phyloP scores from a whole-genome alignment of 1,284 basidiomycete species.

The Austropuccinia psidii region DNA sequence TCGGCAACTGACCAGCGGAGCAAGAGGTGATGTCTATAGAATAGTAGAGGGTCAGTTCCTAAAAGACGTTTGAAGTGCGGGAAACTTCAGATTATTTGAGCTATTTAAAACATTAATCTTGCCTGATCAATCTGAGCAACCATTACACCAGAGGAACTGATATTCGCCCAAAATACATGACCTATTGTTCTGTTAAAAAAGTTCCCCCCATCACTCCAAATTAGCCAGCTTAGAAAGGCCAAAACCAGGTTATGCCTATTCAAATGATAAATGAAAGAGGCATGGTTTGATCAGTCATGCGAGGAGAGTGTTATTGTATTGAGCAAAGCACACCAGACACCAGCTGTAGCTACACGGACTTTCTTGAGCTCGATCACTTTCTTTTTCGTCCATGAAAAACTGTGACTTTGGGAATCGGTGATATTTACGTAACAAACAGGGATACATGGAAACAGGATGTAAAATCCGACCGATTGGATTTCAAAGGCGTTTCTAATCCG shows the following conservation, averaged over 20 bases:
- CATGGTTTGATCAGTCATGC: background rate
- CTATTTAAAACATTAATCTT: too few species aligned
- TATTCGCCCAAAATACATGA: slow-evolving; percentile 9
- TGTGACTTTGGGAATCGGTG: background rate
- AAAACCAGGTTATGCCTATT: slow-evolving; percentile 29
- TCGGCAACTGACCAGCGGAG: background rate
- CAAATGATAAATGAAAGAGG: background rate
- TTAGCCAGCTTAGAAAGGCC: slow-evolving; percentile 14
- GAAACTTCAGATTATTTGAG: too few species aligned
- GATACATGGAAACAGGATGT: slow-evolving; percentile 15
- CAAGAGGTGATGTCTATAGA: slow-evolving; percentile 3
- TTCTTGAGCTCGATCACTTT: background rate
- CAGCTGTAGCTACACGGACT: slow-evolving; percentile 27
- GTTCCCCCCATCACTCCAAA: slow-evolving; percentile 23
- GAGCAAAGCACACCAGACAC: slow-evolving; percentile 12
- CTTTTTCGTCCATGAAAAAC: background rate
- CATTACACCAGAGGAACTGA: background rate
- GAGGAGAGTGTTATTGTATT: background rate
- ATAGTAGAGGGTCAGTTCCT: background rate
- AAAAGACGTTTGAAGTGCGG: background rate
- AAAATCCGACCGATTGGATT: slow-evolving; percentile 13
- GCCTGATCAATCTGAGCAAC: slow-evolving; percentile 6
- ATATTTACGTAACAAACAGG: slow-evolving; percentile 31
- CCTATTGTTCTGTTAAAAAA: slow-evolving; percentile 9
- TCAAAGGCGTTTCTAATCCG: slow-evolving; percentile 15